phyloP scores from a whole-genome alignment of 2,329 filamentous ascomycete genomes.

The Metarhizium humberi region DNA sequence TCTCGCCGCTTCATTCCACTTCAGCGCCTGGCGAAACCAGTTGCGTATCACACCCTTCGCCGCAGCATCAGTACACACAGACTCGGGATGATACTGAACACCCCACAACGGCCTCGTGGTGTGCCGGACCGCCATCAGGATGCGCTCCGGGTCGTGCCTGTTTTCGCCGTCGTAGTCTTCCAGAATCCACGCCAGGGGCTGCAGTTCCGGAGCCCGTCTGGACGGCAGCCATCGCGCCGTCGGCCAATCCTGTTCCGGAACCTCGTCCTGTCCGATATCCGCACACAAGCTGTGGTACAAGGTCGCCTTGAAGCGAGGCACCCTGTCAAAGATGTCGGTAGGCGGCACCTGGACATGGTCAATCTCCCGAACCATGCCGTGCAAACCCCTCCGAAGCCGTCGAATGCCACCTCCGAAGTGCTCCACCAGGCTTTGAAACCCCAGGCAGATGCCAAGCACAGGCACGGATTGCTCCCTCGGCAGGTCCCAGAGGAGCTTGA shows the following conservation, averaged over 20 bases:
- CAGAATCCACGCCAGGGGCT: conserved; percentile 55
- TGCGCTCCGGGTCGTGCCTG: conserved; percentile 31
- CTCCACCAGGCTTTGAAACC: conserved; percentile 73
- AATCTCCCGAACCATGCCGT: conserved; percentile 70
- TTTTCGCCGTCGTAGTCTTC: conserved; percentile 27
- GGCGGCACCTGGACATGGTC: conserved; percentile 34
- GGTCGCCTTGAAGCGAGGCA: conserved; percentile 57
- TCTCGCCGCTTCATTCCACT: conserved; percentile 42
- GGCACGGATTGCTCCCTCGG: conserved; percentile 53
- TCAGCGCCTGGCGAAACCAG: conserved; percentile 61
- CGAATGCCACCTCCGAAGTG: conserved; percentile 58
- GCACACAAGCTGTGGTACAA: conserved; percentile 63
- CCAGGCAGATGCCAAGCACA: conserved; percentile 79
- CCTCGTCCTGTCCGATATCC: conserved; percentile 39
- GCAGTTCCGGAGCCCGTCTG: conserved; percentile 28
- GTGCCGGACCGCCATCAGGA: conserved; percentile 74
- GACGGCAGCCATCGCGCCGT: conserved; percentile 30
- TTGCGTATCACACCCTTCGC: conserved; percentile 58
- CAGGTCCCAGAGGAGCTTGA: conserved; percentile 66
- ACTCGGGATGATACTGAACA: conserved; percentile 86
- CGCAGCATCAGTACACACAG: conserved; percentile 65
- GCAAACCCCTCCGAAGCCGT: conserved; percentile 61
- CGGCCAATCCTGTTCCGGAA: conserved; percentile 27
- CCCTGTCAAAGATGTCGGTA: conserved; percentile 54
- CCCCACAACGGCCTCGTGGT: conserved; percentile 67